Evolutionary conservation across 805 yeast species (phyloP), one percentile per base, ranked within the genome.

Genomic region (Wickerhamiella domercqiae): DNA sequence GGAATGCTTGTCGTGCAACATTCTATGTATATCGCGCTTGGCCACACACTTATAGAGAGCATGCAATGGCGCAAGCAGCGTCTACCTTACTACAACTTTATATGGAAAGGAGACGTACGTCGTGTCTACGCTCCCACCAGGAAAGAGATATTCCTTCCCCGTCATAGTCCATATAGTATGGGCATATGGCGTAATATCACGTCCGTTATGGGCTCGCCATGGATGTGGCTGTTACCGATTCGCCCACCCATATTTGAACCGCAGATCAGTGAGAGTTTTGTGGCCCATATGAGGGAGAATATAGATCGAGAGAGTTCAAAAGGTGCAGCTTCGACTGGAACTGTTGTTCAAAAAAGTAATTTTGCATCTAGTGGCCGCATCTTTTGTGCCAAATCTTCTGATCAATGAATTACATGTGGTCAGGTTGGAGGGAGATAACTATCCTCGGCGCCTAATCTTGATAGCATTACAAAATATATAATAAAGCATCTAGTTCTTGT

Each of bases 31-130:
- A 59, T 77, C 17, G 34, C 45, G 2, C 41, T 42, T 25, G 28
- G 42, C 22, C 52, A 49, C 21, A 43, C 51, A 3, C 47, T 52
- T 1, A 30, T 81, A 9, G 87, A 78, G 44, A 74, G 70, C 25
- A 50, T 75, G 29, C 56, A 63, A 13, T 43, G 59, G 22, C 59
- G 42, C 6, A 36, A 47, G 3, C 35, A 36, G n/a, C 29, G 35
- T n/a, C 35, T 37, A 20, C 53, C 52, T 2, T 46, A 47, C 9
- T 67, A 64, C 47, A 57, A 57, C 39, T 47, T 57, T 15, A 63
- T 66, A 58, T 61, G 60, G 48, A 52, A 60, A 32, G 56, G 56
- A 42, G 56, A 61, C 11, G 13, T 36, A 19, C 44, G 52, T 26
- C 64, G 70, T 34, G 51, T 64, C 2, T 64, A 71, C 2, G 71